Base-by-base conservation (phyloP, 352 stramenopile species). In the Phytopythium oedochilum region DNA sequence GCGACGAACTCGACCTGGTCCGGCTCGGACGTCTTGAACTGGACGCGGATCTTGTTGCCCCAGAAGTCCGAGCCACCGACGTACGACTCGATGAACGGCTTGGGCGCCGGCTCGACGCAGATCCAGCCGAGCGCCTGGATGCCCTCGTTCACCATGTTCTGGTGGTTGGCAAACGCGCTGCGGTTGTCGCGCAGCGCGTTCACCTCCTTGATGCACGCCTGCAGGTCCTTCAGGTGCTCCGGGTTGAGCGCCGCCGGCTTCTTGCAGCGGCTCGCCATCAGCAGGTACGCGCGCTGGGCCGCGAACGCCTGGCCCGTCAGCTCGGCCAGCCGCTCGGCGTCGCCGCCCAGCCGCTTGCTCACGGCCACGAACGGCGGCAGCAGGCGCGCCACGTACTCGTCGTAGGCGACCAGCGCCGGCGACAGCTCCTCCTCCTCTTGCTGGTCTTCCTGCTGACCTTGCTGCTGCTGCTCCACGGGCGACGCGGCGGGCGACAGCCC, bases 21-120 rank as follows among this genome's bases (percentile, higher is more conserved):
- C 4, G 88, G 74, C 38, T 94, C 85, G 53, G 89, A 86, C 32
- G 94, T 96, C 63, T 98, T 98, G 78, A 89, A 98, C 66, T 98
- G 86, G 69, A 98, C 96, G 49, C 96, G 81, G 70, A 99, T 98
- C 68, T 98, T 98, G 78, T 99, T 99, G 44, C 91, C 91, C 92
- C 95, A 99, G 73, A 98, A 98, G 66, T 99, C 96, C 39, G 83
- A 93, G 44, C 87, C 92, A 40, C 90, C 96, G 55, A 98, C 77
- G 59, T 96, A 97, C 60, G 92, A 96, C 61, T 98, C 96, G 53
- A 98, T 96, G 72, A 98, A 98, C 29, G 89, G 85, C 59, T 94
- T 94, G 11, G 96, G 96, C 0, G 89, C 82, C 2, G 85, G 86
- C 64, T 94, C 66, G 18, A 92, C 78, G 23, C 70, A 88, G 53